phyloP scores from a whole-genome alignment of 2,329 filamentous ascomycete species.

The Neopestalotiopsis sp. region DNA sequence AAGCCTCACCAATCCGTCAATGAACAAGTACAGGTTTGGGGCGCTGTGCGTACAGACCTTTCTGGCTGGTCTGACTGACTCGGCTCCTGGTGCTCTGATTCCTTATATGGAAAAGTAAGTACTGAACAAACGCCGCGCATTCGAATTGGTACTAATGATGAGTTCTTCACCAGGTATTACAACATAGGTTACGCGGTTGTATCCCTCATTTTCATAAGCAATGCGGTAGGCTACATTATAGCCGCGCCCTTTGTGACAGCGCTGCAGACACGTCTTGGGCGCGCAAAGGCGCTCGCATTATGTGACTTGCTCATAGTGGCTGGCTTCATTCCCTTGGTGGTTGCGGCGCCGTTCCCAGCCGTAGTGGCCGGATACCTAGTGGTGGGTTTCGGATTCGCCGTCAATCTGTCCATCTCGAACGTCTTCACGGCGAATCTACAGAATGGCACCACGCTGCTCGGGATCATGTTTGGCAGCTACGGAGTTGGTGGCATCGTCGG shows the following conservation, averaged over 20 bases:
- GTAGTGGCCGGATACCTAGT: conserved; percentile 74
- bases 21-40: no score
- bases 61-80: conserved; percentile 75
- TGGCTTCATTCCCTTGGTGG: conserved; percentile 70
- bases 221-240: conserved; percentile 77
- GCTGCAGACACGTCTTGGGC: conserved; percentile 67
- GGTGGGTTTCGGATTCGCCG: conserved; percentile 63
- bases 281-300: conserved; percentile 67
- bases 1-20: no score
- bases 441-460: conserved; percentile 60
- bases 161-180: conserved; percentile 58
- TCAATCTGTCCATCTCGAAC: conserved; percentile 63
- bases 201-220: conserved; percentile 81
- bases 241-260: conserved; percentile 72
- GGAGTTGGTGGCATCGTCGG: conserved; percentile 70
- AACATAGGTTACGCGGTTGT: conserved; percentile 78
- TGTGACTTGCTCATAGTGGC: conserved; percentile 60
- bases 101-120: conserved; percentile 75
- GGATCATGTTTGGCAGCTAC: conserved; percentile 71
- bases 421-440: conserved; percentile 62
- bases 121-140: not conserved
- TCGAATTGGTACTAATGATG: not conserved
- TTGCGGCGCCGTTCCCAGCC: conserved; percentile 71
- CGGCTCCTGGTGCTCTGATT: conserved; percentile 77
- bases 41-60: conserved; percentile 50